phyloP scores from a whole-genome alignment of 768 basidiomycete genomes.

The Russula sp. region DNA sequence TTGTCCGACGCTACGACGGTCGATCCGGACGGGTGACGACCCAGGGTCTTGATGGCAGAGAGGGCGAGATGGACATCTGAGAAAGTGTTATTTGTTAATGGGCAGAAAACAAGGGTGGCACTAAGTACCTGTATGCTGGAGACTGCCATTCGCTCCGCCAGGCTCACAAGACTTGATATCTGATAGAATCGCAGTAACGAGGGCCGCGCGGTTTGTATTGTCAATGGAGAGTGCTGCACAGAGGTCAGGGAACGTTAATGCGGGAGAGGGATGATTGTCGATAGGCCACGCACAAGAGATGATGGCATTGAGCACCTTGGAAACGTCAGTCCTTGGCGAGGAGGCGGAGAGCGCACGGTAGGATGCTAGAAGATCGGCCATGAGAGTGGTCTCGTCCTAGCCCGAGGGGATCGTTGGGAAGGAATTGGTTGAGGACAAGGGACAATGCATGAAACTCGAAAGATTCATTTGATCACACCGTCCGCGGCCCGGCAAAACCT shows the following conservation, averaged over 20 bases:
- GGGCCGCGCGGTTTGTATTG: constrained; percentile 14
- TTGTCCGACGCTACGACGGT: constrained; percentile 50
- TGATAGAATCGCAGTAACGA: constrained; percentile 13
- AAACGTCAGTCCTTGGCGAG: constrained; percentile 39
- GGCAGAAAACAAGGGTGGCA: background rate
- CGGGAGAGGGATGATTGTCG: constrained; percentile 33
- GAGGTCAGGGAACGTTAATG: constrained; percentile 41
- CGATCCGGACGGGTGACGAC: constrained; percentile 67
- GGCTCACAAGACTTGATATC: constrained; percentile 21
- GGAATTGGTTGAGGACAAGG: constrained; percentile 7
- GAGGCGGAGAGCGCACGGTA: constrained; percentile 41
- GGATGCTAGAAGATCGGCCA: constrained; percentile 47
- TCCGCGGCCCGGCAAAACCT: background rate
- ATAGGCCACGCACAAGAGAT: constrained; percentile 43
- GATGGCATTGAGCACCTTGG: constrained; percentile 49
- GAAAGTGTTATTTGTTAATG: background rate
- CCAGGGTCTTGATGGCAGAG: constrained; percentile 69
- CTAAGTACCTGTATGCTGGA: constrained; percentile 23
- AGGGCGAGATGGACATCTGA: constrained; percentile 68
- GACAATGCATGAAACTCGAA: constrained; percentile 15
- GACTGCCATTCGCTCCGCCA: constrained; percentile 19
- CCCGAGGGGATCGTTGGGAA: background rate
- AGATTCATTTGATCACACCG: background rate
- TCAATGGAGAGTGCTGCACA: constrained; percentile 40
- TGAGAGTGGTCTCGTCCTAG: constrained; percentile 31